These are phyloP conservation scores for Apiotrichum mycotoxinovorans DNA, from an alignment of 1,284 basidiomycete species.

Conservation along the genomic window DNA sequence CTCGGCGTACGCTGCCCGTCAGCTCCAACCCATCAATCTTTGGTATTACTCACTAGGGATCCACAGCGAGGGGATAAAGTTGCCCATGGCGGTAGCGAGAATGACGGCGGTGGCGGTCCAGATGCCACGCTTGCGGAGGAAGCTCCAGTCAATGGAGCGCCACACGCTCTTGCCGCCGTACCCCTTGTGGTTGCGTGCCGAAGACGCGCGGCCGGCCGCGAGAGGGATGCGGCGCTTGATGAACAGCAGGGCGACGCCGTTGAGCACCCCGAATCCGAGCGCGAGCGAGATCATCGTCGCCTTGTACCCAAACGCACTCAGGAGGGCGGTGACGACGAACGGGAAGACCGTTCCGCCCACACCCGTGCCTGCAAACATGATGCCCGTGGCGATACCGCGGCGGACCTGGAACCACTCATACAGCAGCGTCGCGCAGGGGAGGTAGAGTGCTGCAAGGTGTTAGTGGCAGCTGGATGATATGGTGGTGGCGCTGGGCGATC, in stretches of 20 bases:
- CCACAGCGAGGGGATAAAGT: slow-evolving; percentile 48
- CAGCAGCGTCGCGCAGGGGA: slow-evolving; percentile 46
- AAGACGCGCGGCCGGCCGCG: not conserved
- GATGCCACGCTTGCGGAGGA: slow-evolving; percentile 29
- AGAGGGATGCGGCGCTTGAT: slow-evolving; percentile 45
- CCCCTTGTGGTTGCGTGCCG: not conserved
- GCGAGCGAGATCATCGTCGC: slow-evolving; percentile 44
- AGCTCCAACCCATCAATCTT: too few species aligned
- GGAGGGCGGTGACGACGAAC: slow-evolving; percentile 39
- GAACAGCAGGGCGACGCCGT: slow-evolving; percentile 34
- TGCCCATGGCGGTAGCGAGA: slow-evolving; percentile 42
- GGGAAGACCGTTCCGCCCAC: slow-evolving; percentile 46
- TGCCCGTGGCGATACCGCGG: slow-evolving; percentile 45
- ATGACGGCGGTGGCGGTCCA: slow-evolving; percentile 40
- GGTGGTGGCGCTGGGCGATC: not conserved
- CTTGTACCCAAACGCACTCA: slow-evolving; percentile 46
- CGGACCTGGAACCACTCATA: slow-evolving; percentile 47
- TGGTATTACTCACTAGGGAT: slow-evolving; percentile 37
- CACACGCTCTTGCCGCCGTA: not conserved
- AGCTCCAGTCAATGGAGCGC: slow-evolving; percentile 23
- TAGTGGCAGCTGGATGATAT: not conserved
- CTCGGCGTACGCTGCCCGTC: slow-evolving; percentile 35
- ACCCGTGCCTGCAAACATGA: slow-evolving; percentile 48
- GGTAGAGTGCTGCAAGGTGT: slow-evolving; percentile 31
- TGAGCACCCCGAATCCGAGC: slow-evolving; percentile 34